Conservation (phyloP, 352 stramenopile species). For the Globisporangium cylindrosporum region DNA sequence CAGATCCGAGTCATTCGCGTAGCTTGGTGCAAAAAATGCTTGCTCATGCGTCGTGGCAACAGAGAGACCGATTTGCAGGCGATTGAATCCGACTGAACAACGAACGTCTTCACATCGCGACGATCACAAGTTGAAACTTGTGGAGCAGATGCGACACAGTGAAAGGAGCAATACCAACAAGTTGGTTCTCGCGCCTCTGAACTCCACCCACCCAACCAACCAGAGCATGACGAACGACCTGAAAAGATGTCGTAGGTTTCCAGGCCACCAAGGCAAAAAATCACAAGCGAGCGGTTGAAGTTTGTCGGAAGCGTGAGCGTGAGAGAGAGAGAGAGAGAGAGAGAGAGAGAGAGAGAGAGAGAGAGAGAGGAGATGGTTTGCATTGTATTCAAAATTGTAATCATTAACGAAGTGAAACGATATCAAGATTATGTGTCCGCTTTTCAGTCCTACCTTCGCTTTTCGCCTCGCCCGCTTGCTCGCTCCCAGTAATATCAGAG, state of each 20-base stretch:
- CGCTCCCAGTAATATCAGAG: too few species aligned
- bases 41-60: background rate
- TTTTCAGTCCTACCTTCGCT: background rate
- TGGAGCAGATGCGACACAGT: background rate
- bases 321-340: background rate
- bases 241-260: background rate
- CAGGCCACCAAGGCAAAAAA: background rate
- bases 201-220: background rate
- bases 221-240: background rate
- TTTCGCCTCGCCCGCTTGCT: background rate
- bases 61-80: background rate
- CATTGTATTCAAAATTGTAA: background rate
- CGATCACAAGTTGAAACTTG: background rate
- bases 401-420: background rate
- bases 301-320: background rate
- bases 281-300: background rate
- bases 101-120: background rate
- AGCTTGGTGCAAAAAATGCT: background rate
- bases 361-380: background rate
- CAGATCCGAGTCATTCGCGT: constrained; percentile 14
- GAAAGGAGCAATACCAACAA: background rate
- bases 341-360: background rate
- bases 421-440: background rate
- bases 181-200: background rate
- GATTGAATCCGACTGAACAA: background rate